Percentiles rank a stretch among this genome's conserved stretches.
Evolutionary conservation across 2,329 filamentous ascomycete species (phyloP).

Genomic region (Raffaelea albimanens): DNA sequence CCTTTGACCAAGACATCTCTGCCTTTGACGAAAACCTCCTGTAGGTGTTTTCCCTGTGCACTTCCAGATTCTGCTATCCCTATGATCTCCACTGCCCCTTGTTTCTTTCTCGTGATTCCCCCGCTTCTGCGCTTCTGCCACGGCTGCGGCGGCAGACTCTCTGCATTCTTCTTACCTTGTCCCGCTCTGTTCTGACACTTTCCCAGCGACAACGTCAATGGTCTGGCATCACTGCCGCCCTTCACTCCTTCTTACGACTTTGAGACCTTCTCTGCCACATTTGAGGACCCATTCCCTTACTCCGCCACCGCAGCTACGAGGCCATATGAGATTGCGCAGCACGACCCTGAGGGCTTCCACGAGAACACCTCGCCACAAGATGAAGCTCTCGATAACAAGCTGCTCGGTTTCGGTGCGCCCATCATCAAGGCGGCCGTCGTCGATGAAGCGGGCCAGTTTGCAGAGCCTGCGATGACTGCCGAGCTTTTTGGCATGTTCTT

Average conservation of each 20-base stretch:
- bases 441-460: constrained; percentile 54
- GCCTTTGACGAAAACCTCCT: constrained; percentile 47
- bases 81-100: too few relatives aligned
- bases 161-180: neutral
- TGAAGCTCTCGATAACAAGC: constrained; percentile 49
- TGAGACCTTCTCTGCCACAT: constrained; percentile 49
- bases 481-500: constrained; percentile 87
- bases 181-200: neutral
- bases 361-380: constrained; percentile 44
- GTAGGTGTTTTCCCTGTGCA: constrained; percentile 38
- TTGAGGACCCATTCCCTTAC: constrained; percentile 57
- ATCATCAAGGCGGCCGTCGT: constrained; percentile 51
- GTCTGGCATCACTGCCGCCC: constrained; percentile 31
- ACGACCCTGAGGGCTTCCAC: constrained; percentile 13
- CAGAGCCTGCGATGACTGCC: constrained; percentile 58
- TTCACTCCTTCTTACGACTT: constrained; percentile 54
- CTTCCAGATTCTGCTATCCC: too few relatives aligned
- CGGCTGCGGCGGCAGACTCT: neutral
- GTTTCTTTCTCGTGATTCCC: too few relatives aligned
- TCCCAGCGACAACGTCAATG: constrained; percentile 32
- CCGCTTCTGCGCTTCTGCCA: neutral
- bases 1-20: constrained; percentile 40
- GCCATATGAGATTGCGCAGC: constrained; percentile 14
- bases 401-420: constrained; percentile 64
- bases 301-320: constrained; percentile 19